Percentiles rank a stretch among this genome's conserved stretches.
phyloP scores from a whole-genome alignment of 2,329 filamentous ascomycete genomes.

The Paecilomyces variotii region DNA sequence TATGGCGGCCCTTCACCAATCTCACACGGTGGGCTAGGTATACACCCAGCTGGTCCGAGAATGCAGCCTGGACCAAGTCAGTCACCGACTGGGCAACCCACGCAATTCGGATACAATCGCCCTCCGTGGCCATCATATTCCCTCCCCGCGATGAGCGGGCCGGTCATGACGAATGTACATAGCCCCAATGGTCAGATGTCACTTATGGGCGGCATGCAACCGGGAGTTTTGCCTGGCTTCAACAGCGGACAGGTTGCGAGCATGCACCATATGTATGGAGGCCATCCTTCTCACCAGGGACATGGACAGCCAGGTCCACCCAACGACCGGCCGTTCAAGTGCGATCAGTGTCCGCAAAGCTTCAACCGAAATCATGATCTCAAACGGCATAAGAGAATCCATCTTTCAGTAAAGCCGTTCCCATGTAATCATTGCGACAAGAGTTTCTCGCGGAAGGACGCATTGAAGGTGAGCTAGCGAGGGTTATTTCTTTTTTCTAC shows the following conservation, averaged over 20 bases:
- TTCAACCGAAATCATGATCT: constrained; percentile 96
- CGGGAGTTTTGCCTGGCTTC: constrained; percentile 50
- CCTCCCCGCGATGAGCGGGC: constrained; percentile 55
- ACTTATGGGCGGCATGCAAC: constrained; percentile 54
- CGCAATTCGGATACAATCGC: constrained; percentile 29
- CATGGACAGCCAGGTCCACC: constrained; percentile 47
- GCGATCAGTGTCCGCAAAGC: constrained; percentile 82
- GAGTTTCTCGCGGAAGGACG: constrained; percentile 94
- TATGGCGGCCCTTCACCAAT: constrained; percentile 20
- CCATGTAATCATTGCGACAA: constrained; percentile 89
- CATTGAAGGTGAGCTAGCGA: constrained; percentile 67
- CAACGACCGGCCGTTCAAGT: constrained; percentile 87
- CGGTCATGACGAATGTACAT: constrained; percentile 70
- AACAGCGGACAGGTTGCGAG: constrained; percentile 54
- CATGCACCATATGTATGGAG: constrained; percentile 53
- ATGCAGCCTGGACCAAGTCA: constrained; percentile 51
- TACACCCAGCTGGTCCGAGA: constrained; percentile 21
- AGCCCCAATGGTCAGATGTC: constrained; percentile 66
- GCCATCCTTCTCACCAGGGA: constrained; percentile 44
- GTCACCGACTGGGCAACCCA: constrained; percentile 31
- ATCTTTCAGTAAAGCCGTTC: constrained; percentile 91
- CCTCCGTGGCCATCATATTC: constrained; percentile 46
- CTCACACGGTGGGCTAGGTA: constrained; percentile 33
- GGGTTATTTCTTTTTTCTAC: constrained; percentile 7
- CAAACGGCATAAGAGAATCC: constrained; percentile 92